Base-by-base conservation (phyloP, 495 filamentous ascomycete species). In the Aspergillus mulundensis region DNA sequence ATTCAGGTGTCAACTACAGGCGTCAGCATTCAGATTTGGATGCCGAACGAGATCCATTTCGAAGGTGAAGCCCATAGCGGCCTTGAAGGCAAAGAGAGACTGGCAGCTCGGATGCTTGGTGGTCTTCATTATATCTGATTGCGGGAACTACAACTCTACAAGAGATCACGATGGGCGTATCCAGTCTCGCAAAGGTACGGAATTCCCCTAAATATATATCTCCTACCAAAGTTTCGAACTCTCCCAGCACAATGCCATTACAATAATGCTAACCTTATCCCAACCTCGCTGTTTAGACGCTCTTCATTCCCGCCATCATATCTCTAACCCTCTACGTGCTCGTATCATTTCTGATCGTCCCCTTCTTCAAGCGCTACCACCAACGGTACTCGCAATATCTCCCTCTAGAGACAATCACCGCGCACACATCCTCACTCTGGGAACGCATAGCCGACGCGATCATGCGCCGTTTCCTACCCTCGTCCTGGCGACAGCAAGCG, bases 221-320 rank as follows among this genome's bases (percentile, higher is more conserved):
- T 32, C 24, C 25, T 12, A 10, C 12, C 11, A 14, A 36, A 12
- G n/a, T 15, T 28, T 32, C 38, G 18, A 21, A 46, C 12, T 25
- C 41, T 15, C 11, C n/a, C n/a, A n/a, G n/a, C n/a, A n/a, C n/a
- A n/a, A n/a, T n/a, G n/a, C n/a, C n/a, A n/a, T 6, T 36, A 15
- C 12, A 43, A 44, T 3, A 44, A 43, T 16, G 16, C 23, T 25
- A n/a, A 38, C 20, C 20, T 10, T 16, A 21, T 5, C 19, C 16
- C 19, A 2, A 34, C 18, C 54, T n/a, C n/a, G n/a, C n/a, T n/a
- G n/a, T n/a, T n/a, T n/a, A 96, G 90, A 89, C 87, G 3, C 70
- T 96, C 44, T 68, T 92, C 60, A 75, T 92, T 47, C 91, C 91
- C 3, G 88, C 89, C 51, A 56, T 87, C 57, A 87, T 94, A 68